These are phyloP conservation scores for Calcarisporium arbuscula DNA, from an alignment of 2,329 filamentous ascomycete species.

Conservation along the genomic window DNA sequence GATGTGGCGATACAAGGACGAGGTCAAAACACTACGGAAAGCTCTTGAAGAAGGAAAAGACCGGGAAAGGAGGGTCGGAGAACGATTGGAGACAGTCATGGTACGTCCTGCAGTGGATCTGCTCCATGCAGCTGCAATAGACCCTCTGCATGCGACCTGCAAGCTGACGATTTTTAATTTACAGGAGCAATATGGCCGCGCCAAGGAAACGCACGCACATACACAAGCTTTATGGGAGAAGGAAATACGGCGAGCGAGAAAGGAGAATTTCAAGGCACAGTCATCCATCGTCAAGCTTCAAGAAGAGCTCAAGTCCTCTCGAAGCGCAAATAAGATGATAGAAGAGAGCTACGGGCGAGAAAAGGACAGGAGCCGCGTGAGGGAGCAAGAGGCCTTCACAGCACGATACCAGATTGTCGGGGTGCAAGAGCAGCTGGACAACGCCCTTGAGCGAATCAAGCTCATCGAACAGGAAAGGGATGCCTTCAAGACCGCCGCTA, in stretches of 20 bases:
- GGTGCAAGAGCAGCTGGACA: slow-evolving; percentile 60
- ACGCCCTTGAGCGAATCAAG: slow-evolving; percentile 56
- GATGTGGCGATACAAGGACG: slow-evolving; percentile 56
- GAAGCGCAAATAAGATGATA: slow-evolving; percentile 44
- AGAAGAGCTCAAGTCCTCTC: slow-evolving; percentile 62
- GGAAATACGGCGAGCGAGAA: slow-evolving; percentile 61
- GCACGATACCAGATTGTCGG: slow-evolving; percentile 60
- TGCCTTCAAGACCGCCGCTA: slow-evolving; percentile 62
- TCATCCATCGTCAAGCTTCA: slow-evolving; percentile 64
- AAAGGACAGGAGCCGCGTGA: slow-evolving; percentile 52
- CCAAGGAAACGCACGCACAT: slow-evolving; percentile 63
- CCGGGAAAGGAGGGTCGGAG: slow-evolving; percentile 58
- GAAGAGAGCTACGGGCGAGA: slow-evolving; percentile 58
- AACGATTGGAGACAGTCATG: slow-evolving; percentile 63
- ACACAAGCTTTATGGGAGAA: slow-evolving; percentile 67
- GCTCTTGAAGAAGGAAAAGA: slow-evolving; percentile 60
- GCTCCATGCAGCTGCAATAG: neutral
- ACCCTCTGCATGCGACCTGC: neutral
- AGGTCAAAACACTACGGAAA: slow-evolving; percentile 47
- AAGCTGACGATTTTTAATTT: slow-evolving; percentile 6
- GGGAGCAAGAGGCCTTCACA: slow-evolving; percentile 64
- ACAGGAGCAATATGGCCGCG: slow-evolving; percentile 63
- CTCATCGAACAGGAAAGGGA: slow-evolving; percentile 69
- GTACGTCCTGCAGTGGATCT: slow-evolving; percentile 37
- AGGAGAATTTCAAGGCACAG: slow-evolving; percentile 71